phyloP scores from a whole-genome alignment of 1,139 yeast species.

The Taphrina betulina region DNA sequence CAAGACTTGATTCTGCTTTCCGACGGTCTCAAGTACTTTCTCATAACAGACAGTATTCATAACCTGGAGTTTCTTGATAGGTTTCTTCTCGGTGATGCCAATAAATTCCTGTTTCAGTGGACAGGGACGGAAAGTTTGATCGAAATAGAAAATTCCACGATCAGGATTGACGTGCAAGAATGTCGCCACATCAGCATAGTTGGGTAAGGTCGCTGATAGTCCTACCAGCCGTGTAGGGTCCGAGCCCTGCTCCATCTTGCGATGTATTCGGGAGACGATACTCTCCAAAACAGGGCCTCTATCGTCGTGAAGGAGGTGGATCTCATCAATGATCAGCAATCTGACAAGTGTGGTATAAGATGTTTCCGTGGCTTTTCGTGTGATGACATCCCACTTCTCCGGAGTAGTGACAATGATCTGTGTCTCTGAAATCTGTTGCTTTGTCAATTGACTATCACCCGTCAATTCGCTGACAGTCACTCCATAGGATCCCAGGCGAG shows the following conservation, averaged over 20 bases:
- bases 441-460: conserved; percentile 81
- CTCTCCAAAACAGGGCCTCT: conserved; percentile 94
- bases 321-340: conserved; percentile 85
- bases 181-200: conserved; percentile 80
- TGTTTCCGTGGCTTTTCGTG: conserved; percentile 70
- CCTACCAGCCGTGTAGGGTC: conserved; percentile 71
- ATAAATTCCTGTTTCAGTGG: conserved; percentile 86
- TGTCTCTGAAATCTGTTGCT: conserved; percentile 71
- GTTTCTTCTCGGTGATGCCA: conserved; percentile 82
- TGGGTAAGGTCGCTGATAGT: conserved; percentile 90
- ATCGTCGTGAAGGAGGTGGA: conserved; percentile 87
- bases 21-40: conserved; percentile 66
- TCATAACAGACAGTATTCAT: conserved; percentile 92
- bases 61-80: conserved; percentile 73
- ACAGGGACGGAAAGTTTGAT: conserved; percentile 82
- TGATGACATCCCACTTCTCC: conserved; percentile 95
- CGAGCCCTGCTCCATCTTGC: conserved; percentile 50
- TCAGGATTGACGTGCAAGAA: conserved; percentile 67
- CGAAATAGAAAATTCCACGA: conserved; percentile 71
- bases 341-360: conserved; percentile 64
- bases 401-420: conserved; percentile 91
- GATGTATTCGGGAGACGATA: conserved; percentile 71
- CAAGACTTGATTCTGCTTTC: conserved; percentile 66
- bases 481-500: conserved; percentile 66
- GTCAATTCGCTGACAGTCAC: conserved; percentile 81